phyloP scores from a whole-genome alignment of 2,329 filamentous ascomycete genomes.

The Dactylellina sp. region DNA sequence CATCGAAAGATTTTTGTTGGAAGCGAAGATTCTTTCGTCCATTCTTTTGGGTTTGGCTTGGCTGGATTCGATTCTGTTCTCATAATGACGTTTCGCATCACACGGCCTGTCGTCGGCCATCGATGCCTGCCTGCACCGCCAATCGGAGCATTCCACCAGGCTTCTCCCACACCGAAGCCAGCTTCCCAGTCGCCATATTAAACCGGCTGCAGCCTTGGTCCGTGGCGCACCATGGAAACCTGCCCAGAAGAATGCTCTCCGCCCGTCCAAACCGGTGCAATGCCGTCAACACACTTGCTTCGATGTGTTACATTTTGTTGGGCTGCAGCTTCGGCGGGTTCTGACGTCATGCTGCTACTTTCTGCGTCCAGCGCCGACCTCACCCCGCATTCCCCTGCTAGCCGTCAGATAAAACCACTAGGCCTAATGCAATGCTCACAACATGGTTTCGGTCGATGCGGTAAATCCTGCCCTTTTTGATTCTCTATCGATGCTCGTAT shows the following conservation, averaged over 20 bases:
- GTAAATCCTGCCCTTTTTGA: slow-evolving; percentile 15
- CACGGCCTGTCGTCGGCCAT: slow-evolving; percentile 7
- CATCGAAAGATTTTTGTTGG: background rate
- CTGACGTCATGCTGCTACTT: slow-evolving; percentile 30
- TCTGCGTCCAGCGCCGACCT: background rate
- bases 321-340: slow-evolving; percentile 22
- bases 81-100: slow-evolving; percentile 53
- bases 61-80: slow-evolving; percentile 40
- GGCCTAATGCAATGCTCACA: background rate
- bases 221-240: too few species aligned
- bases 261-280: background rate
- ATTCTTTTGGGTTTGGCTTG: slow-evolving; percentile 17
- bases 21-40: background rate
- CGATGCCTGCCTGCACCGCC: background rate
- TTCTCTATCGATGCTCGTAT: background rate
- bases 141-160: slow-evolving; percentile 38
- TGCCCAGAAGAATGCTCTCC: too few species aligned
- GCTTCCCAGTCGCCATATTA: too few species aligned
- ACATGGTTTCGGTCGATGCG: slow-evolving; percentile 1
- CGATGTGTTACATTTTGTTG: background rate
- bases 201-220: background rate
- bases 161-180: background rate
- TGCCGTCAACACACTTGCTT: background rate
- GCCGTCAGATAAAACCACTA: background rate
- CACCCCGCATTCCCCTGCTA: slow-evolving; percentile 12